These are phyloP conservation scores for Cordyceps cicadae DNA, from an alignment of 2,329 filamentous ascomycete genomes.

Conservation along the genomic window DNA sequence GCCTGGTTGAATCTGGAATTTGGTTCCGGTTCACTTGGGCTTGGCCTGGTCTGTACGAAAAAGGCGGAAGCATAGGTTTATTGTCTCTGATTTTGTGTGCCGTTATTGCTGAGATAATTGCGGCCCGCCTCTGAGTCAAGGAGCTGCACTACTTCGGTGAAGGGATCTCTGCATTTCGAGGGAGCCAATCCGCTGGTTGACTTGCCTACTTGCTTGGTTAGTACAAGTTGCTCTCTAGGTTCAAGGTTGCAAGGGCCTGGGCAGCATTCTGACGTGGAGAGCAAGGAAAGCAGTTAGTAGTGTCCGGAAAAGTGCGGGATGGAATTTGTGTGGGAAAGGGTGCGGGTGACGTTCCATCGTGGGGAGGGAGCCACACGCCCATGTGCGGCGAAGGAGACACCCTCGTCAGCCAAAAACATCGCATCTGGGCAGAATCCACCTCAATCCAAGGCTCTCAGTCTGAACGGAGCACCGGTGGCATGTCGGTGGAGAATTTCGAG, in stretches of 20 bases:
- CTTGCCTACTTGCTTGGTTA: no score
- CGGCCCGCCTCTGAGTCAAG: neutral
- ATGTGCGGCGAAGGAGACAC: neutral
- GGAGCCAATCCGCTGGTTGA: neutral
- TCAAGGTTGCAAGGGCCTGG: neutral
- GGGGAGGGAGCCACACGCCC: slow-evolving; percentile 4
- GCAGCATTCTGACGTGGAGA: neutral
- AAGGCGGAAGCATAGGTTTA: neutral
- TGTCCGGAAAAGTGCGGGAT: slow-evolving; percentile 9
- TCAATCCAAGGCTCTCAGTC: neutral
- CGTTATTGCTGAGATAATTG: neutral
- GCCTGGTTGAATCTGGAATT: neutral
- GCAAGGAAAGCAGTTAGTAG: neutral
- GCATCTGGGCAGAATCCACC: neutral
- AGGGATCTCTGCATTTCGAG: neutral
- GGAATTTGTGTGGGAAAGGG: neutral
- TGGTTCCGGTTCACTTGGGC: neutral
- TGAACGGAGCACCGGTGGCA: neutral
- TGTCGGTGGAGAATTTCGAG: neutral
- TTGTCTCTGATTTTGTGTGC: neutral
- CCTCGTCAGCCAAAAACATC: no score
- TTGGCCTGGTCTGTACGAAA: neutral
- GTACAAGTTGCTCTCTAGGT: neutral
- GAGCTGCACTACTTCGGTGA: neutral
- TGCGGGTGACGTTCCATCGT: slow-evolving; percentile 11